Conservation (phyloP, 768 basidiomycete species). For the Xerocomus spinulosus region DNA sequence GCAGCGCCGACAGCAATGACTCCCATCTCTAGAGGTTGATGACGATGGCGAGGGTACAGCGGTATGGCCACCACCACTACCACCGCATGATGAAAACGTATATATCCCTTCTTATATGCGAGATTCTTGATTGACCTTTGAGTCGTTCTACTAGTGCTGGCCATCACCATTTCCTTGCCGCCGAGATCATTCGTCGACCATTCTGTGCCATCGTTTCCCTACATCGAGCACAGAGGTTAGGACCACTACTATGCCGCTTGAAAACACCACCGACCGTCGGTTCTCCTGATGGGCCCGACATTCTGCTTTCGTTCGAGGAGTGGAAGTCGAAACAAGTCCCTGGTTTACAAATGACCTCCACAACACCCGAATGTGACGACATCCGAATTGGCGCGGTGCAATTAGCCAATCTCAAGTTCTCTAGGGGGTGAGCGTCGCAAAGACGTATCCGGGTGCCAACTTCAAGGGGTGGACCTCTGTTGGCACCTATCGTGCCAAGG, state of each 20-base stretch:
- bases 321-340: slow-evolving; percentile 71
- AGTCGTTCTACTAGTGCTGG: slow-evolving; percentile 30
- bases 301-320: slow-evolving; percentile 79
- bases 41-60: too few relatives aligned
- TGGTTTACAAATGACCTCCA: slow-evolving; percentile 28
- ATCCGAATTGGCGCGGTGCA: slow-evolving; percentile 95
- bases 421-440: slow-evolving; percentile 79
- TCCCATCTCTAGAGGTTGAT: too few relatives aligned
- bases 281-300: slow-evolving; percentile 45
- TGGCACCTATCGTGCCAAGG: slow-evolving; percentile 81
- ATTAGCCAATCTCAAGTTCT: slow-evolving; percentile 96
- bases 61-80: too few relatives aligned
- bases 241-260: slow-evolving; percentile 65
- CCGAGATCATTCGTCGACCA: slow-evolving; percentile 46
- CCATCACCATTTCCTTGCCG: slow-evolving; percentile 24
- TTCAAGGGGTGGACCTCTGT: slow-evolving; percentile 67
- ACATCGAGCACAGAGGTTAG: slow-evolving; percentile 41
- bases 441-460: slow-evolving; percentile 65
- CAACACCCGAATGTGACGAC: slow-evolving; percentile 66
- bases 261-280: slow-evolving; percentile 39
- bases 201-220: slow-evolving; percentile 54
- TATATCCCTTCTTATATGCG: too few relatives aligned
- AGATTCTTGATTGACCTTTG: slow-evolving; percentile 33
- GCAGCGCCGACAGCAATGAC: too few relatives aligned
- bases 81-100: too few relatives aligned